Percentiles rank a stretch among this genome's conserved stretches.
These are phyloP conservation scores for Neurospora intermedia DNA, from an alignment of 495 filamentous ascomycete species.

Conservation along the genomic window DNA sequence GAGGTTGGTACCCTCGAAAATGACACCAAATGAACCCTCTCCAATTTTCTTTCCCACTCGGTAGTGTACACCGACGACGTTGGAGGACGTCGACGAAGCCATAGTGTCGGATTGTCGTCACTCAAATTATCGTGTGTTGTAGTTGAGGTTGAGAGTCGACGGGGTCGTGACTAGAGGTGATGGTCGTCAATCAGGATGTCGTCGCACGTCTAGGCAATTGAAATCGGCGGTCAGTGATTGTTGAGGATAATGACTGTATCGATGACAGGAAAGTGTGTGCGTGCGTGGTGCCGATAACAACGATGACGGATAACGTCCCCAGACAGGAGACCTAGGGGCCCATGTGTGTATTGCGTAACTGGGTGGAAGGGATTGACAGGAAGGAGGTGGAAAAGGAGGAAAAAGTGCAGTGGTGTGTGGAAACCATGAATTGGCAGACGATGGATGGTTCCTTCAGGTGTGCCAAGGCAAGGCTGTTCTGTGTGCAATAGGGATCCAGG, in stretches of 20 bases:
- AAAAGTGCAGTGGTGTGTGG: neutral
- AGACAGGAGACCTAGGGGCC: neutral
- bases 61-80: slow-evolving; percentile 98
- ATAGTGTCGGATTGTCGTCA: slow-evolving; percentile 35
- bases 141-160: neutral
- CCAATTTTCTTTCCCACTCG: slow-evolving; percentile 99
- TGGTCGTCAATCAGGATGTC: neutral
- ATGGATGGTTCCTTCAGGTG: neutral
- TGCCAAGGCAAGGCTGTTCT: neutral
- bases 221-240: neutral
- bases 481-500: neutral
- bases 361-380: neutral
- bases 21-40: slow-evolving; percentile 97
- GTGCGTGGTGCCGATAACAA: neutral
- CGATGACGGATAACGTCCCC: neutral
- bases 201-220: neutral
- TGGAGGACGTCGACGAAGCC: slow-evolving; percentile 82
- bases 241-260: neutral
- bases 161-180: neutral
- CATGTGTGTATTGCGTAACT: slow-evolving; percentile 1
- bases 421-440: neutral
- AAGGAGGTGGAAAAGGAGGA: neutral
- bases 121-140: neutral
- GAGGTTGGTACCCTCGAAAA: slow-evolving; percentile 97
- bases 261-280: neutral